phyloP scores from a whole-genome alignment of 1,284 basidiomycete species.

The Hortiboletus rubellus region DNA sequence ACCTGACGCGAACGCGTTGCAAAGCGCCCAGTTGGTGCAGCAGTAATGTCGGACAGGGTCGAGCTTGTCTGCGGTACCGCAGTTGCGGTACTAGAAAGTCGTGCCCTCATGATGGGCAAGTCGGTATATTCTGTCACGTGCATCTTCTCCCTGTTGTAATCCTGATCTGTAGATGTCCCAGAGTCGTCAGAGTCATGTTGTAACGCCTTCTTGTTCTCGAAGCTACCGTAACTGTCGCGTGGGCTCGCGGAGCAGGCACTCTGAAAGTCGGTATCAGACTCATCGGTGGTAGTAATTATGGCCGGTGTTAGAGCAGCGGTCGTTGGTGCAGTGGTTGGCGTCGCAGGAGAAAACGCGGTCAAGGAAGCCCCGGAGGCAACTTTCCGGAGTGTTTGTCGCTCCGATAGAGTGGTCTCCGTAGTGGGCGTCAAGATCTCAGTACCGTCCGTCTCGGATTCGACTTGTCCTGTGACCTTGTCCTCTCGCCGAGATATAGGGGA shows the following conservation, averaged over 20 bases:
- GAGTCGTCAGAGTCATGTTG: slow-evolving; percentile 37
- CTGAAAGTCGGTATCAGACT: slow-evolving; percentile 82
- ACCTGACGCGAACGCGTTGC: slow-evolving; percentile 24
- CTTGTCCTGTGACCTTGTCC: slow-evolving; percentile 26
- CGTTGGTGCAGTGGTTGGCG: slow-evolving; percentile 34
- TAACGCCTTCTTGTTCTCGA: slow-evolving; percentile 29
- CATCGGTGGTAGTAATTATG: slow-evolving; percentile 58
- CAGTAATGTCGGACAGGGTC: slow-evolving; percentile 41
- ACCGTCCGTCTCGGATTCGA: slow-evolving; percentile 29
- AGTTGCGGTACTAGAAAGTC: slow-evolving; percentile 49
- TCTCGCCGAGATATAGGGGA: slow-evolving; percentile 35
- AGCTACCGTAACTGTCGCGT: slow-evolving; percentile 57
- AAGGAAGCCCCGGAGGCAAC: slow-evolving; percentile 38
- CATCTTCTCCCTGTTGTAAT: slow-evolving; percentile 21
- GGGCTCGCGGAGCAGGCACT: slow-evolving; percentile 78
- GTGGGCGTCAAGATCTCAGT: slow-evolving; percentile 31
- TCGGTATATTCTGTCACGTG: slow-evolving; percentile 37
- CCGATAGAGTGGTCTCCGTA: slow-evolving; percentile 13
- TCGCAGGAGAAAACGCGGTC: slow-evolving; percentile 35
- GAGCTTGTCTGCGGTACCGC: slow-evolving; percentile 39
- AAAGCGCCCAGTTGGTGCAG: slow-evolving; percentile 33
- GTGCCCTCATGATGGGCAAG: slow-evolving; percentile 37
- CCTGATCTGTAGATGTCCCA: slow-evolving; percentile 35
- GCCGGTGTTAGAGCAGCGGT: slow-evolving; percentile 45
- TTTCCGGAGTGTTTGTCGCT: slow-evolving; percentile 35